A percentile compares a stretch with the other conserved stretches of the same genome.
Evolutionary conservation across 164 flowering plant species (phyloP).

Genomic region (Akebia trifoliata): DNA sequence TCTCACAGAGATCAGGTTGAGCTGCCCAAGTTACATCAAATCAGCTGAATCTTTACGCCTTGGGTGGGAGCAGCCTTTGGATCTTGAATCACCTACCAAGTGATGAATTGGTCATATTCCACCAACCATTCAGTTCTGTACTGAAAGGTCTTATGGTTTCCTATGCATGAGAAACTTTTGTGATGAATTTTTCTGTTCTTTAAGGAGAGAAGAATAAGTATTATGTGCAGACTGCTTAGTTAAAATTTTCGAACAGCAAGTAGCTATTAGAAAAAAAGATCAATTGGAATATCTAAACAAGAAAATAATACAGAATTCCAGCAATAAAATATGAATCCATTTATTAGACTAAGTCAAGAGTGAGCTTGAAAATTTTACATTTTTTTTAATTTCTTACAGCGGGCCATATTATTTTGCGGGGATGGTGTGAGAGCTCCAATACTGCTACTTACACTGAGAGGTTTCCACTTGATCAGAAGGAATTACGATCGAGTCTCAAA

Average conservation of each 20-base stretch:
- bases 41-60: background rate
- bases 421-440: constrained; percentile 69
- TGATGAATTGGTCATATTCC: background rate
- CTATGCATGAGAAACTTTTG: background rate
- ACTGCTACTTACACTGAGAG: constrained; percentile 18
- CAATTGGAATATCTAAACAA: no score
- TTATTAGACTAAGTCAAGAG: background rate
- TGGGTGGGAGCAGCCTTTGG: background rate
- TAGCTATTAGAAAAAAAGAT: no score
- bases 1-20: background rate
- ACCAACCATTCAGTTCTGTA: background rate
- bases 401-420: constrained; percentile 77
- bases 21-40: background rate
- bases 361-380: constrained; percentile 1
- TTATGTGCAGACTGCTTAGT: background rate
- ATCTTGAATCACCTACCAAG: background rate
- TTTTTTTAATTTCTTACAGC: constrained; percentile 45
- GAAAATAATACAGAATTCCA: background rate
- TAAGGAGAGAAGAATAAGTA: background rate
- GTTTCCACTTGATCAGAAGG: constrained; percentile 34
- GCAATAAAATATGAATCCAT: background rate
- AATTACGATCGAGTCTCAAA: constrained; percentile 26
- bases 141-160: no score
- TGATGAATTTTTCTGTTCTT: background rate
- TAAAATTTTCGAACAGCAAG: no score